Evolutionary conservation across 1,284 basidiomycete genomes (phyloP).

Genomic region (Cryptococcus maquisensis): DNA sequence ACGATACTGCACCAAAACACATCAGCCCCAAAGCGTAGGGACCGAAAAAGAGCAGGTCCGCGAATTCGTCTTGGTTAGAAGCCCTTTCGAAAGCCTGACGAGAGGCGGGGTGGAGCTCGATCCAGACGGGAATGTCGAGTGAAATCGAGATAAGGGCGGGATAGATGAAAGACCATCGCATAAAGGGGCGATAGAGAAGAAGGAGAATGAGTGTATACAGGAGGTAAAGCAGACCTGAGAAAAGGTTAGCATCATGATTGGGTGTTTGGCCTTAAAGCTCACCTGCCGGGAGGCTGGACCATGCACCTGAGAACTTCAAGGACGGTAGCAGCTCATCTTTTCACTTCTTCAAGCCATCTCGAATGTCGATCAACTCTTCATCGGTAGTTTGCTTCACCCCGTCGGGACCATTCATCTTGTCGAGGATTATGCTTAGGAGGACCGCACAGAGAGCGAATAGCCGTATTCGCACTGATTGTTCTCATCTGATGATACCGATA

Average conservation of each 20-base stretch:
- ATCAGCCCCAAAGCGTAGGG: constrained; percentile 22
- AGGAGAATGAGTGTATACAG: constrained; percentile 16
- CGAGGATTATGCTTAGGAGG: constrained; percentile 12
- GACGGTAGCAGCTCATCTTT: constrained; percentile 8
- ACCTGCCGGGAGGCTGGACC: constrained; percentile 20
- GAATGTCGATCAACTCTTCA: constrained; percentile 11
- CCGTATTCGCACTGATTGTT: constrained; percentile 12
- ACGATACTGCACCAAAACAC: constrained; percentile 29
- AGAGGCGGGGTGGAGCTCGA: constrained; percentile 14
- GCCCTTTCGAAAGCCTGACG: constrained; percentile 23
- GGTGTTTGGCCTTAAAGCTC: background rate
- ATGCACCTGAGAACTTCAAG: constrained; percentile 11
- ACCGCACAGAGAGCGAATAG: constrained; percentile 12
- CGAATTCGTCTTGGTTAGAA: constrained; percentile 19
- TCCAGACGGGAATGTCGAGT: constrained; percentile 22
- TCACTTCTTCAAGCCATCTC: constrained; percentile 18
- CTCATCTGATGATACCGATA: background rate
- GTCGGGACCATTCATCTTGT: constrained; percentile 17
- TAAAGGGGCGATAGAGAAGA: constrained; percentile 28
- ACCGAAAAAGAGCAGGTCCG: constrained; percentile 21
- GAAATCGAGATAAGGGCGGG: constrained; percentile 18
- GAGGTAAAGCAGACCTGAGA: constrained; percentile 22
- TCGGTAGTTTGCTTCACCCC: constrained; percentile 14
- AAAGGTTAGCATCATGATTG: background rate
- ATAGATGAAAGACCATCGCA: constrained; percentile 32